phyloP scores from a whole-genome alignment of 2,329 filamentous ascomycete genomes.

The Colletotrichum musicola region DNA sequence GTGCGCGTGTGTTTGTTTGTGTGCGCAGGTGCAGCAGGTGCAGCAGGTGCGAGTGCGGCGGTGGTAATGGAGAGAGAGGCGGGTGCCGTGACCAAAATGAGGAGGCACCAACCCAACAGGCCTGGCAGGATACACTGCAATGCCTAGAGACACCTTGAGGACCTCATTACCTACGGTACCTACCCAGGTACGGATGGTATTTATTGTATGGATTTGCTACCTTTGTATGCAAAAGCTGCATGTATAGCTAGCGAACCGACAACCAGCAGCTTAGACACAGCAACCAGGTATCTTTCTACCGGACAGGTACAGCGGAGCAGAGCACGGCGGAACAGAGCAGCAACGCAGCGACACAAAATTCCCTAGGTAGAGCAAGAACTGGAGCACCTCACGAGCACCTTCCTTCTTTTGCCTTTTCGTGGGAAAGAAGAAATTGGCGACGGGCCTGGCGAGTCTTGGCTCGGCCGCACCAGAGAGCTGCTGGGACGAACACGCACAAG shows the following conservation, averaged over 20 bases:
- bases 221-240: not conserved
- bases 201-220: not conserved
- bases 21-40: not conserved
- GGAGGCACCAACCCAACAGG: conserved; percentile 31
- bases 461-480: conserved; percentile 26
- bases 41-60: not conserved
- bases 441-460: conserved; percentile 31
- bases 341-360: too few species aligned
- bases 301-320: too few species aligned
- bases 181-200: too few species aligned
- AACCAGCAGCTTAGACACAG: too few species aligned
- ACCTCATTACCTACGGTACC: not conserved
- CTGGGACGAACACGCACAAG: conserved; percentile 9
- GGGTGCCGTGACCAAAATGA: conserved; percentile 17
- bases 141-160: not conserved
- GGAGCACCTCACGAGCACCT: too few species aligned
- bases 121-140: not conserved
- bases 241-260: not conserved
- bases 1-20: not conserved
- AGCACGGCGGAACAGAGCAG: too few species aligned
- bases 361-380: too few species aligned
- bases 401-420: too few species aligned
- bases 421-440: conserved; percentile 23
- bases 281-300: not conserved
- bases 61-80: not conserved